phyloP scores from a whole-genome alignment of 2,329 filamentous ascomycete species.

The Aspergillus sp. region DNA sequence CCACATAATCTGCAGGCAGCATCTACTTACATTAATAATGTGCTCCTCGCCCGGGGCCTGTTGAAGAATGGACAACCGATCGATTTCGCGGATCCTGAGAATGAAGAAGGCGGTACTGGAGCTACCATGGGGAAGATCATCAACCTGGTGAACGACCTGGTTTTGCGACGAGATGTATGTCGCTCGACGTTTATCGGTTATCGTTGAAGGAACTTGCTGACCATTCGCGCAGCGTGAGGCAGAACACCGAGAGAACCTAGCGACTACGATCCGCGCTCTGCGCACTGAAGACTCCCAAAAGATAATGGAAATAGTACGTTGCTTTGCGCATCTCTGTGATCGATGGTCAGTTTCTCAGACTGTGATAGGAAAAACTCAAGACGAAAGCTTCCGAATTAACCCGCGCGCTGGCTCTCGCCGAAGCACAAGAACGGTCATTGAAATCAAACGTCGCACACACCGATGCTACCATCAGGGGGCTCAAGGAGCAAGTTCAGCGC shows the following conservation, averaged over 20 bases:
- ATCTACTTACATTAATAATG: conserved; percentile 64
- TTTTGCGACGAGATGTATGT: conserved; percentile 82
- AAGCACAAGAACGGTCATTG: conserved; percentile 69
- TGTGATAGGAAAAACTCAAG: conserved; percentile 51
- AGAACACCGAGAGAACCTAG: conserved; percentile 80
- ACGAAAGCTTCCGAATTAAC: conserved; percentile 56
- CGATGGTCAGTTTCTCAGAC: conserved; percentile 11
- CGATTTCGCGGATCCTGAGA: conserved; percentile 75
- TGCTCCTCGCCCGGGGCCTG: conserved; percentile 62
- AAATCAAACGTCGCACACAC: conserved; percentile 70
- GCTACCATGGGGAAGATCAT: conserved; percentile 83
- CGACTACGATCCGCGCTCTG: conserved; percentile 71
- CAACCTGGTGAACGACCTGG: conserved; percentile 89
- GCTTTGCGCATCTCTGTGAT: not conserved
- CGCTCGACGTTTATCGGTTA: conserved; percentile 1
- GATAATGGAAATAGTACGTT: conserved; percentile 63
- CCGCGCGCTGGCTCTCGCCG: conserved; percentile 57
- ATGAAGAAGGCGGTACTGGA: conserved; percentile 58
- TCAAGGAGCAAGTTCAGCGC: conserved; percentile 80
- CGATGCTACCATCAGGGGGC: conserved; percentile 69
- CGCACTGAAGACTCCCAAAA: conserved; percentile 74
- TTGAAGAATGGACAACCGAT: conserved; percentile 60
- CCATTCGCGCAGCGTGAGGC: conserved; percentile 68
- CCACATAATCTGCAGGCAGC: conserved; percentile 57
- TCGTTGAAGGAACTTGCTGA: conserved; percentile 8